Base-by-base conservation (phyloP, 768 basidiomycete species). In the Crucibulum laeve region DNA sequence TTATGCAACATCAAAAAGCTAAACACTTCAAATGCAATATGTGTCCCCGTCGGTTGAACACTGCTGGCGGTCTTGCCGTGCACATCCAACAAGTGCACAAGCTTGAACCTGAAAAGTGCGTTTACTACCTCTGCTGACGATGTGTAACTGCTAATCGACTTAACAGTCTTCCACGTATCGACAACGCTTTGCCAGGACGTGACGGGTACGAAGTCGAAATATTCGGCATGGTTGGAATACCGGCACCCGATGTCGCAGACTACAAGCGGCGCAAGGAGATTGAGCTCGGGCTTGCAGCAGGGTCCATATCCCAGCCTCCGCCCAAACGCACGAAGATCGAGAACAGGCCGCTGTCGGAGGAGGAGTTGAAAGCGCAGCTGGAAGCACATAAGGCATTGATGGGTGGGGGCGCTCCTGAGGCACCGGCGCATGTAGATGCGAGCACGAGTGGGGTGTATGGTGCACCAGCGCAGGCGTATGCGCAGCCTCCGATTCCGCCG, bases 31-130 rank as follows among this genome's bases (percentile, higher is more conserved):
- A 96, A 64, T 98, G 96, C 57, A 82, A 84, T 47, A 82, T 95
- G 77, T 98, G 95, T 61, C 95, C 96, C 15, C 76, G 96, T 47
- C 80, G 93, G 52, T 70, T 99, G 49, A 98, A 99, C 59, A 97
- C 95, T 2, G 96, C 96, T 3, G 96, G 96, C 53, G 96, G 96
- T 62, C 71, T 99, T 22, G 94, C 93, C 5, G 96, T 98, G 3
- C 96, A 99, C 60, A 90, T 95, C 42, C 94, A 98, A 60, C 96
- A 99, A 61, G 96, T 99, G 0, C 96, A 98, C 66, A 99, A 99
- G 62, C 82, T 96, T n/a, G 94, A 96, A 56, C 88, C 94, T 0
- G 95, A 99, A 67, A 82, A 82, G 87, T 88, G 49, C 48, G 80
- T 65, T 8, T 24, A 36, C 19, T 21, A 26, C 44, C 44, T 23